These are phyloP conservation scores for Linderniella brevidens DNA, from an alignment of 257 asterid genomes.

Conservation along the genomic window DNA sequence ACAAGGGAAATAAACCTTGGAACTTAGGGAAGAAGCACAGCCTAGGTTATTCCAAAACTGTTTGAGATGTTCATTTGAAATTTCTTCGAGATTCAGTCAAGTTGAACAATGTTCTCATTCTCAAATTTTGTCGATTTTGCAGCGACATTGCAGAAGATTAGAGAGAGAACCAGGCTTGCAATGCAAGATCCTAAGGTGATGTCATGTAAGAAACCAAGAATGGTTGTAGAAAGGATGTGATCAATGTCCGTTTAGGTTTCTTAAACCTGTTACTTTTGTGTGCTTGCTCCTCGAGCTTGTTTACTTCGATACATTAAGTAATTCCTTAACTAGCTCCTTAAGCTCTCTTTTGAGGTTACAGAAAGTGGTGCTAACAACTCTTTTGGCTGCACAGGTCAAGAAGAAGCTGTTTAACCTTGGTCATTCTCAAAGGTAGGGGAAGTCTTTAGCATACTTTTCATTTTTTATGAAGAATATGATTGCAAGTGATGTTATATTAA, in stretches of 20 bases:
- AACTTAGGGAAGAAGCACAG: slow-evolving; percentile 89
- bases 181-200: slow-evolving; percentile 99
- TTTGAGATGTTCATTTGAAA: background rate
- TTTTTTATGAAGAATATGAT: background rate
- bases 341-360: slow-evolving; percentile 1
- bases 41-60: slow-evolving; percentile 36
- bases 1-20: slow-evolving; percentile 93
- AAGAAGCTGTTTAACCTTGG: slow-evolving; percentile 68
- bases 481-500: background rate
- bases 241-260: background rate
- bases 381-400: slow-evolving; percentile 46
- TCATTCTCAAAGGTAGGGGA: slow-evolving; percentile 70
- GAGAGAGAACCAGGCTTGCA: slow-evolving; percentile 79
- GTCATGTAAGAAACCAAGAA: slow-evolving; percentile 50
- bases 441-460: background rate
- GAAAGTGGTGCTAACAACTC: slow-evolving; percentile 11
- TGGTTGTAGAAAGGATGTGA: background rate
- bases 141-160: slow-evolving; percentile 71
- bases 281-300: background rate
- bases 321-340: too few species aligned
- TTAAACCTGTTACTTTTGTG: background rate
- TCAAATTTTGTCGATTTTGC: slow-evolving; percentile 14
- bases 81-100: slow-evolving; percentile 1
- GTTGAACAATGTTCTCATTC: background rate
- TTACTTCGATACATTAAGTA: too few species aligned